A percentile compares a stretch with the other conserved stretches of the same genome.
Conservation (phyloP, 1,139 yeast genomes). For the Chernovozyma aurita region DNA sequence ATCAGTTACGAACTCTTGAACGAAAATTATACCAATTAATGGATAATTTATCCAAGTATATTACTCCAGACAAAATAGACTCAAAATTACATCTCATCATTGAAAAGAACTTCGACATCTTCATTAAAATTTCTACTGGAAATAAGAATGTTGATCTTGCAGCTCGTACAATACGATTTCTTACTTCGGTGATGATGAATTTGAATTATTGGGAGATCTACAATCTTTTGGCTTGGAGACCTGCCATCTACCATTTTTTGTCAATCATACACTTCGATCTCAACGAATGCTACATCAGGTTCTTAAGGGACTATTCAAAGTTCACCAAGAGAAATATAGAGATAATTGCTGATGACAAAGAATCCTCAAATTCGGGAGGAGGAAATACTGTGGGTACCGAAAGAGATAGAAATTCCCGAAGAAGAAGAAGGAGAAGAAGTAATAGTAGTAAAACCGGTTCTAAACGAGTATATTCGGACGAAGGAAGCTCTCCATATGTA, state of each 20-base stretch:
- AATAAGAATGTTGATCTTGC: constrained; percentile 29
- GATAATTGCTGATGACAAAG: constrained; percentile 10
- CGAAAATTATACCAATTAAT: constrained; percentile 23
- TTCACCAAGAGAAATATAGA: constrained; percentile 18
- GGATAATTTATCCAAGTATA: constrained; percentile 21
- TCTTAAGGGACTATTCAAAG: constrained; percentile 31
- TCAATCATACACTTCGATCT: constrained; percentile 36
- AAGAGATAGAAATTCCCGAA: constrained; percentile 1
- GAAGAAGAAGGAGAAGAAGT: background rate
- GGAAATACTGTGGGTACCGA: constrained; percentile 1
- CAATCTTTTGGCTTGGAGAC: constrained; percentile 40
- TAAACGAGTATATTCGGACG: constrained; percentile 1
- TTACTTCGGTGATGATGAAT: constrained; percentile 35
- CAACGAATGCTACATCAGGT: constrained; percentile 35
- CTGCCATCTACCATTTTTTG: constrained; percentile 40
- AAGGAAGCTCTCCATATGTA: background rate
- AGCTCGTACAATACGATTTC: constrained; percentile 33
- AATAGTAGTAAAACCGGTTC: too few species aligned
- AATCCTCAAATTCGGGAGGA: constrained; percentile 4
- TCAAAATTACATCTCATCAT: constrained; percentile 32
- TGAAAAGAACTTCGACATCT: constrained; percentile 37
- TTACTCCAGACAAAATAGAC: constrained; percentile 24
- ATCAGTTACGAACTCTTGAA: constrained; percentile 16
- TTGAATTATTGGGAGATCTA: constrained; percentile 46
- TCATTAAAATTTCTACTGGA: constrained; percentile 32